phyloP scores from a whole-genome alignment of 169 alveolate genomes.

The Babesia ovata region DNA sequence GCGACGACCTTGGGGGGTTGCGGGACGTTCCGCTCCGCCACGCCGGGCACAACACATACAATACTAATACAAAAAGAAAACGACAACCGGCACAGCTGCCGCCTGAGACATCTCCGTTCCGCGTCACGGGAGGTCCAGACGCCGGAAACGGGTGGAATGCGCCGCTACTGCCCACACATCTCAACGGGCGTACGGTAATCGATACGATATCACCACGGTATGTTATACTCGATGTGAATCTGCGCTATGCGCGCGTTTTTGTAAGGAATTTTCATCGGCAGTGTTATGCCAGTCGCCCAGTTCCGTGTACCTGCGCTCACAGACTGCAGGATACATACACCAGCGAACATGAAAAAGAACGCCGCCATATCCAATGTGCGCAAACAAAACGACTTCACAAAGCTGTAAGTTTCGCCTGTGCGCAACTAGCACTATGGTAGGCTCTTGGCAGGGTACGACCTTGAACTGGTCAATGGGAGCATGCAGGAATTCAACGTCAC shows the following conservation, averaged over 20 bases:
- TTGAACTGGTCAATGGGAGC: constrained; percentile 78
- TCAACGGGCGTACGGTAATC: background rate
- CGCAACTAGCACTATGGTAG: constrained; percentile 22
- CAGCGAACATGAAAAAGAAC: constrained; percentile 9
- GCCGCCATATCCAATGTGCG: constrained; percentile 34
- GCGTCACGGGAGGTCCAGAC: constrained; percentile 25
- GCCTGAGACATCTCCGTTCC: constrained; percentile 4
- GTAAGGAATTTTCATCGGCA: background rate
- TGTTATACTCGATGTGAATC: too few relatives aligned
- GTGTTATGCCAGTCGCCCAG: background rate
- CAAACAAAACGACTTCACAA: constrained; percentile 79
- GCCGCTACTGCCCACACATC: background rate
- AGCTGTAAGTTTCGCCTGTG: constrained; percentile 69
- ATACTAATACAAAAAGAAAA: background rate
- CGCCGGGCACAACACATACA: background rate
- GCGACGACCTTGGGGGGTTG: constrained; percentile 27
- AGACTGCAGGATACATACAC: background rate
- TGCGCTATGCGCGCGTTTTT: too few relatives aligned
- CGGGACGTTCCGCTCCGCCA: background rate
- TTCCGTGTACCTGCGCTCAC: background rate
- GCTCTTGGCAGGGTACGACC: constrained; percentile 81
- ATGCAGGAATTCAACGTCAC: constrained; percentile 81
- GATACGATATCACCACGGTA: background rate
- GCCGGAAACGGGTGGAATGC: constrained; percentile 12
- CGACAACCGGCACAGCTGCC: background rate